Conservation (phyloP, 2,329 filamentous ascomycete species). For the Ophiostoma triangulosporum region DNA sequence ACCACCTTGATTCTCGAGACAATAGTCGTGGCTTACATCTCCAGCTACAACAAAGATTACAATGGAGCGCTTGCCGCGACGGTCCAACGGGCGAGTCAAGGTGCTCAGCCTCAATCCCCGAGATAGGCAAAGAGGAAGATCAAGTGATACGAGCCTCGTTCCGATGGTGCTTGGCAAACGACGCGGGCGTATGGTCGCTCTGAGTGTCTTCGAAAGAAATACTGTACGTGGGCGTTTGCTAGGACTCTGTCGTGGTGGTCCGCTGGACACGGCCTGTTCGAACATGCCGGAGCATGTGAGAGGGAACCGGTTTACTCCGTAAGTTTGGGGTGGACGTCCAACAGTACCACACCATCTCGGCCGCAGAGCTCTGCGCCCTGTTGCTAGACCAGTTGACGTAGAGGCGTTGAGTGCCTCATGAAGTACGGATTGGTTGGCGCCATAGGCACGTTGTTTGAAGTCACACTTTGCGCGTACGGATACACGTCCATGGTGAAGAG, state of each 20-base stretch:
- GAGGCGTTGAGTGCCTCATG: not conserved
- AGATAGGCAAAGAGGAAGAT: no score
- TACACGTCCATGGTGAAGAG: conserved; percentile 6
- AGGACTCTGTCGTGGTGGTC: not conserved
- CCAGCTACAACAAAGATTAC: not conserved
- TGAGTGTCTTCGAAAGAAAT: not conserved
- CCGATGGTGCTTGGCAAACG: not conserved
- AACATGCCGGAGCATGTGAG: conserved; percentile 1
- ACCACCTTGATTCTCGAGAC: not conserved
- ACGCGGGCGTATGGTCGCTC: not conserved
- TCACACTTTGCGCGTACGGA: not conserved
- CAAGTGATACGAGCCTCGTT: not conserved
- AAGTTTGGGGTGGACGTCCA: not conserved
- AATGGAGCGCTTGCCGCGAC: not conserved
- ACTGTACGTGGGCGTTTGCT: conserved; percentile 2
- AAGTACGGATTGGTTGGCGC: not conserved
- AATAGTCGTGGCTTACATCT: not conserved
- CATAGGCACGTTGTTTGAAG: conserved; percentile 4
- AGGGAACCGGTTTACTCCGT: not conserved
- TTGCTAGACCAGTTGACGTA: not conserved
- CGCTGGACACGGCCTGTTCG: not conserved
- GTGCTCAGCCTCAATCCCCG: no score
- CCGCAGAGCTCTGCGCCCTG: not conserved
- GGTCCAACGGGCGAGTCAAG: no score
- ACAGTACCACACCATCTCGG: not conserved